Conservation (phyloP, 345 rosid genomes). For the Nephelium lappaceum region DNA sequence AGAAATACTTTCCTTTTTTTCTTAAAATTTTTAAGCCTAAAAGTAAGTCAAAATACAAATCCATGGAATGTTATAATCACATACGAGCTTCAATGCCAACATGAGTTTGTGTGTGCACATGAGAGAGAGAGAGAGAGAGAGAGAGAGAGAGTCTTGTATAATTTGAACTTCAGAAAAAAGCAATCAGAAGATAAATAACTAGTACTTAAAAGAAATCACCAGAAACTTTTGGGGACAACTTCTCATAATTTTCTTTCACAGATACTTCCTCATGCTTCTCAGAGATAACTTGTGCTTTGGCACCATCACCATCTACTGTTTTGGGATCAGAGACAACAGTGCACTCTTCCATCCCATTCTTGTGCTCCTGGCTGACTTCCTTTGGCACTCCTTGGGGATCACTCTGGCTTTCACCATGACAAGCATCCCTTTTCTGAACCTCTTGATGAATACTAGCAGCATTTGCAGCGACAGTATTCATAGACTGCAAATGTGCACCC, state of each 20-base stretch:
- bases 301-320: constrained; percentile 33
- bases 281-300: constrained; percentile 26
- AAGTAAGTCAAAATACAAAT: not conserved
- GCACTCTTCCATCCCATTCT: constrained; percentile 29
- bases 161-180: not conserved
- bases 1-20: too few relatives aligned
- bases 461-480: constrained; percentile 21
- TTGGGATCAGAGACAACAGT: constrained; percentile 34
- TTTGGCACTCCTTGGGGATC: constrained; percentile 26
- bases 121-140: too few relatives aligned
- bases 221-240: constrained; percentile 31
- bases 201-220: constrained; percentile 40
- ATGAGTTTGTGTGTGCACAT: not conserved
- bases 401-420: constrained; percentile 33
- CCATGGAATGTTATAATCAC: not conserved
- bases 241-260: constrained; percentile 35
- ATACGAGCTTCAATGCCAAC: not conserved
- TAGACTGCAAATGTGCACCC: constrained; percentile 24
- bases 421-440: constrained; percentile 31
- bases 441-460: constrained; percentile 33
- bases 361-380: constrained; percentile 32
- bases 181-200: not conserved
- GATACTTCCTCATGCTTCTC: constrained; percentile 30
- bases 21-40: not conserved
- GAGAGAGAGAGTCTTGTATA: not conserved